phyloP scores from a whole-genome alignment of 2,329 filamentous ascomycete species.

The Metarhizium robertsii region DNA sequence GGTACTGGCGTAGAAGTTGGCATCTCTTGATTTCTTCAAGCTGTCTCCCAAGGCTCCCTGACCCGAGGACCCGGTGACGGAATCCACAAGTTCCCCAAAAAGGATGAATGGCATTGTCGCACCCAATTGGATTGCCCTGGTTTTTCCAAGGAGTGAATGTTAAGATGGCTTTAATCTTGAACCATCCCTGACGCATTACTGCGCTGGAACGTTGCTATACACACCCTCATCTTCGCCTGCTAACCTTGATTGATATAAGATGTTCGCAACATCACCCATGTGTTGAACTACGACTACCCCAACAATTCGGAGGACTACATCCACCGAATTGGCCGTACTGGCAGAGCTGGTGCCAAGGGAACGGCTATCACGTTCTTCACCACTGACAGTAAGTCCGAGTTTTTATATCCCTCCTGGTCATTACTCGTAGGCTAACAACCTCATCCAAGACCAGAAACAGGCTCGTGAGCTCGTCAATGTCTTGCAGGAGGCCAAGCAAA shows the following conservation, averaged over 20 bases:
- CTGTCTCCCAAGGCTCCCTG: constrained; percentile 49
- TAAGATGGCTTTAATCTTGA: constrained; percentile 41
- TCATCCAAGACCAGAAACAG: constrained; percentile 67
- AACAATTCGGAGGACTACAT: constrained; percentile 99
- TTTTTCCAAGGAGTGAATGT: constrained; percentile 43
- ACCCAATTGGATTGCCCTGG: constrained; percentile 47
- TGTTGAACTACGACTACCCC: constrained; percentile 99
- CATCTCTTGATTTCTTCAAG: constrained; percentile 74
- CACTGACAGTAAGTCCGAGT: constrained; percentile 78
- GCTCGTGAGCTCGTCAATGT: constrained; percentile 93
- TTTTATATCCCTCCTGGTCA: not conserved
- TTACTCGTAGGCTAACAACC: not conserved
- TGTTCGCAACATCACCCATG: constrained; percentile 99
- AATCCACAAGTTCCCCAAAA: constrained; percentile 25
- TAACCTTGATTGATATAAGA: constrained; percentile 77
- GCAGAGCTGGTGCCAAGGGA: constrained; percentile 86
- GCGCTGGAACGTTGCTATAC: constrained; percentile 55
- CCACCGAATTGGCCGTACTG: constrained; percentile 91
- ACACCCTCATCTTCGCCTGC: constrained; percentile 45
- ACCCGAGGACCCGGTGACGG: constrained; percentile 48
- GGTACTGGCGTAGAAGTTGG: constrained; percentile 70
- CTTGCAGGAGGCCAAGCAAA: constrained; percentile 93
- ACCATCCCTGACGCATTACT: constrained; percentile 30
- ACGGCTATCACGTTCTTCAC: constrained; percentile 98
- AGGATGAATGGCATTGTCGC: constrained; percentile 43